These are phyloP conservation scores for Suhomyces guaymorum DNA, from an alignment of 1,139 yeast genomes.

Conservation along the genomic window DNA sequence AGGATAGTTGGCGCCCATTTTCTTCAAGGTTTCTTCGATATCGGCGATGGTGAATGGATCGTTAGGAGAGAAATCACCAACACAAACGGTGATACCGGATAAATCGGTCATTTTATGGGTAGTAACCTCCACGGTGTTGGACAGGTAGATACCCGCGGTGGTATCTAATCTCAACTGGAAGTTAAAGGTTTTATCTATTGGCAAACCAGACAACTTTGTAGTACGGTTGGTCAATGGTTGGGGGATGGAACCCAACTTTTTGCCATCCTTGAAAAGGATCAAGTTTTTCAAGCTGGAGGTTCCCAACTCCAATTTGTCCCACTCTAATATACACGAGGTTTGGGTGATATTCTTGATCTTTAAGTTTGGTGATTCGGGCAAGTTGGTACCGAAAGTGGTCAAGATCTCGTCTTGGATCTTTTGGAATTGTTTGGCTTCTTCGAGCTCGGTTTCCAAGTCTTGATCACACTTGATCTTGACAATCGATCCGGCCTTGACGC, in stretches of 20 bases:
- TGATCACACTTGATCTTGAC: constrained; percentile 84
- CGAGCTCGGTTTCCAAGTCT: constrained; percentile 66
- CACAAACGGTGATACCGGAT: constrained; percentile 87
- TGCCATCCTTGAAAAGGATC: constrained; percentile 75
- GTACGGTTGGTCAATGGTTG: constrained; percentile 78
- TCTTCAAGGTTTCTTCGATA: constrained; percentile 59
- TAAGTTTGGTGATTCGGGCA: constrained; percentile 75
- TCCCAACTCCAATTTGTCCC: constrained; percentile 87
- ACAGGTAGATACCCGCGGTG: constrained; percentile 80
- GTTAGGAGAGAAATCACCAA: constrained; percentile 72
- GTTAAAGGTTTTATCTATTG: constrained; percentile 78
- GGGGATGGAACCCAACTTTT: constrained; percentile 82
- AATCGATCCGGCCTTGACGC: constrained; percentile 92
- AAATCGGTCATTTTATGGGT: constrained; percentile 97
- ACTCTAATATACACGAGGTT: constrained; percentile 90
- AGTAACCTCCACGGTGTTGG: constrained; percentile 66
- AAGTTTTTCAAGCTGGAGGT: constrained; percentile 78
- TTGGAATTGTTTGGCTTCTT: constrained; percentile 60
- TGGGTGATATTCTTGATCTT: constrained; percentile 81
- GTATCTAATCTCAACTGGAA: constrained; percentile 83
- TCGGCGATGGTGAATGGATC: constrained; percentile 62
- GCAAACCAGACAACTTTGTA: constrained; percentile 87
- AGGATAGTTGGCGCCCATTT: constrained; percentile 80
- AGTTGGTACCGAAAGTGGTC: constrained; percentile 66
- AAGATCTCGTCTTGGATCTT: constrained; percentile 73